These are phyloP conservation scores for Wickerhamiella pararugosa DNA, from an alignment of 1,139 yeast genomes.

Conservation along the genomic window DNA sequence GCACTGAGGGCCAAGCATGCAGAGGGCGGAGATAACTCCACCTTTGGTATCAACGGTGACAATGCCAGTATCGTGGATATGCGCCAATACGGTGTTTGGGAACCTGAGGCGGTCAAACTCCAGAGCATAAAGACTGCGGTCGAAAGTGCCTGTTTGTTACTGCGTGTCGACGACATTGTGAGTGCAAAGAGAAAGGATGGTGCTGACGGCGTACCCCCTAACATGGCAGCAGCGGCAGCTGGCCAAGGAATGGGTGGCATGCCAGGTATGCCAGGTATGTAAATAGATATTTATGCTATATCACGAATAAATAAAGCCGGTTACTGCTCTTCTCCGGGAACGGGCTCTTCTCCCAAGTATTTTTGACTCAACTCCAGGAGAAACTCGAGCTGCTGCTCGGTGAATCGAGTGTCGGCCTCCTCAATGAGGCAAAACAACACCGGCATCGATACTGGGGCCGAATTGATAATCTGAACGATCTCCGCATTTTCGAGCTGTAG, in stretches of 20 bases:
- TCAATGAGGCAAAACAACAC: constrained; percentile 68
- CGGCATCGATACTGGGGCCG: constrained; percentile 66
- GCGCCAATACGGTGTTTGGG: constrained; percentile 96
- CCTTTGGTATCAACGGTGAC: constrained; percentile 89
- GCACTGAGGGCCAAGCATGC: constrained; percentile 95
- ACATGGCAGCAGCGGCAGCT: constrained; percentile 7
- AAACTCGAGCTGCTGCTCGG: constrained; percentile 42
- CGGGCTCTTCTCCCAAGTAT: constrained; percentile 15
- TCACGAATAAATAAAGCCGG: background rate
- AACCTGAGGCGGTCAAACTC: constrained; percentile 94
- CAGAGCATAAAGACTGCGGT: constrained; percentile 95
- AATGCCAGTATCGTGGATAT: constrained; percentile 87
- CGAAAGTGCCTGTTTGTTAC: constrained; percentile 86
- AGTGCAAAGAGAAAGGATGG: constrained; percentile 64
- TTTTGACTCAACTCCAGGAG: constrained; percentile 35
- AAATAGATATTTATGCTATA: too few relatives aligned
- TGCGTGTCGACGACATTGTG: constrained; percentile 95
- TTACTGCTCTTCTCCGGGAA: constrained; percentile 10
- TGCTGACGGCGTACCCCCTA: constrained; percentile 11
- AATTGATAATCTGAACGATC: constrained; percentile 66
- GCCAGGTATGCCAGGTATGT: constrained; percentile 11
- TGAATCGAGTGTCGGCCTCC: constrained; percentile 77
- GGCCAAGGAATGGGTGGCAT: constrained; percentile 10
- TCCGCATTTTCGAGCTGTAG: constrained; percentile 67
- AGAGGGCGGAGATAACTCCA: constrained; percentile 70